phyloP scores from a whole-genome alignment of 768 basidiomycete species.

The Mycena capillaripes region DNA sequence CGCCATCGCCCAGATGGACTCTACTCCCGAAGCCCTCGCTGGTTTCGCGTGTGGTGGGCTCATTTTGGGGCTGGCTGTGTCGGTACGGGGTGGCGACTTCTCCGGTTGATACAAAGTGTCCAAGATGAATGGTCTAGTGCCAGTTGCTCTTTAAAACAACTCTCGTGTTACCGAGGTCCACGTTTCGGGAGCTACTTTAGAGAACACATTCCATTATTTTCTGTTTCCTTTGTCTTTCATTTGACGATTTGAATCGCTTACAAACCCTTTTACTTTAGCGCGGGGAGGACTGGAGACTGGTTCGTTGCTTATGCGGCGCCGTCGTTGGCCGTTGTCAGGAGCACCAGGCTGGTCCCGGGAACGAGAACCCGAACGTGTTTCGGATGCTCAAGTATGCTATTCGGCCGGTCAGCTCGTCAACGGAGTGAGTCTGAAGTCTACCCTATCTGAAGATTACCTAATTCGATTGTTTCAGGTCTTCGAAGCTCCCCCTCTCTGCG shows the following conservation, averaged over 20 bases:
- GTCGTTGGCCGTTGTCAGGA: constrained; percentile 80
- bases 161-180: constrained; percentile 78
- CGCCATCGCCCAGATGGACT: constrained; percentile 7
- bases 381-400: constrained; percentile 90
- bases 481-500: constrained; percentile 79
- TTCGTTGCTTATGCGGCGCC: constrained; percentile 89
- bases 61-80: constrained; percentile 39
- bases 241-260: constrained; percentile 31
- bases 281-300: constrained; percentile 73
- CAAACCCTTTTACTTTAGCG: constrained; percentile 54
- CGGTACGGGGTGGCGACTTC: constrained; percentile 52
- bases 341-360: constrained; percentile 49
- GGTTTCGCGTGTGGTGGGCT: constrained; percentile 61
- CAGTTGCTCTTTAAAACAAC: constrained; percentile 86
- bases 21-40: constrained; percentile 66
- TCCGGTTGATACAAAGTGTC: constrained; percentile 97
- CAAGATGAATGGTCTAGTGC: constrained; percentile 68
- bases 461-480: constrained; percentile 45
- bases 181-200: constrained; percentile 91
- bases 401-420: constrained; percentile 71
- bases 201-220: constrained; percentile 69
- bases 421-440: constrained; percentile 68
- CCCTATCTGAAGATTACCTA: constrained; percentile 16
- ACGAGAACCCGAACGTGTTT: constrained; percentile 59
- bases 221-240: constrained; percentile 31